Base-by-base conservation (phyloP, 176 grass and related monocot species). In the Avena atlantica region DNA sequence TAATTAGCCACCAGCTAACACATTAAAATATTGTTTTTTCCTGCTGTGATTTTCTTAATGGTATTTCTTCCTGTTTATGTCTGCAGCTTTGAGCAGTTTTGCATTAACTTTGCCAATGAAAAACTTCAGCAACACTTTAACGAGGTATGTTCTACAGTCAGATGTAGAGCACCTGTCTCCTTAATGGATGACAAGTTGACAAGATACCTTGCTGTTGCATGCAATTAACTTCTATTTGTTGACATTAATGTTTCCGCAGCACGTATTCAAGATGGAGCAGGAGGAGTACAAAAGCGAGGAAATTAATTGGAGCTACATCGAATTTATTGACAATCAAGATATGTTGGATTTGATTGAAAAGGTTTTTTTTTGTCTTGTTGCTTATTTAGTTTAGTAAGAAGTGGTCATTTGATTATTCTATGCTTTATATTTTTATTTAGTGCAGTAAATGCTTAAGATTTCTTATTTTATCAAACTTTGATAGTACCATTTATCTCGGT, bases 291-390 rank as follows among this genome's bases (percentile, higher is more conserved):
- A 91, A 85, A 94, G 92, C 8, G 97, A 98, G 81, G 81, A 96
- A 84, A 98, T 98, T 67, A 93, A 96, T 72, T 98, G 97, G 97
- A 98, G 97, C 87, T 98, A 98, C 83, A 98, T 98, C 61, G 97
- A 98, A 71, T 98, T 98, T 77, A 98, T 98, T 87, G 97, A 98
- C 85, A 98, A 98, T 89, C 97, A 98, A 87, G 97, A 98, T 93
- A 92, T 98, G 79, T 79, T 98, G 72, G 97, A 98, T 94, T 96
- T 98, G 87, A 96, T 98, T 23, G 97, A 98, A 88, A 98, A 98
- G 97, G 97, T 98, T 87, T 15, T 85, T 90, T 86, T 2, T 44
- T 48, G 45, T 48, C 45, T 48, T 10, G 42, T 84, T 68, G 29
- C 15, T 68, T 71, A 73, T 45, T 31, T 59, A 34, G 12, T 85